phyloP scores from a whole-genome alignment of 208 protist species.

The Naegleria fowleri region DNA sequence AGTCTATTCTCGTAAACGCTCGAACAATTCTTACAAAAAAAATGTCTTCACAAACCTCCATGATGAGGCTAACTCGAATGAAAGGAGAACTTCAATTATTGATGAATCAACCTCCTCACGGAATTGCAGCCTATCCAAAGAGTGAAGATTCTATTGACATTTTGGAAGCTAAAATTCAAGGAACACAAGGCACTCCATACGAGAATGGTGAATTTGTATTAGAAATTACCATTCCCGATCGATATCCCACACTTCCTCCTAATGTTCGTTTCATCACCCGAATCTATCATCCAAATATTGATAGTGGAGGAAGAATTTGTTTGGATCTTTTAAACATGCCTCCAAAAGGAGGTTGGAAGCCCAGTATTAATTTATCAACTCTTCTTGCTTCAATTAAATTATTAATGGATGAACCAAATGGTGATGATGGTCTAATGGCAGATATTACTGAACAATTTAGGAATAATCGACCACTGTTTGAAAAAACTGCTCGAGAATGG shows the following conservation, averaged over 20 bases:
- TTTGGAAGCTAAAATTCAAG: conserved; percentile 33
- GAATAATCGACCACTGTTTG: background rate
- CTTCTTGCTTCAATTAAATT: conserved; percentile 44
- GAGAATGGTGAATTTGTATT: conserved; percentile 42
- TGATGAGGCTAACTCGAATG: background rate
- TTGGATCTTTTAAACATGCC: conserved; percentile 61
- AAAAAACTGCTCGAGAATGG: background rate
- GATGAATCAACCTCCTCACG: conserved; percentile 10
- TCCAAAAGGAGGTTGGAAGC: conserved; percentile 49
- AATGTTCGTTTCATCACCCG: conserved; percentile 59
- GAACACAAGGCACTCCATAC: conserved; percentile 43
- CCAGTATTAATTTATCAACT: conserved; percentile 41
- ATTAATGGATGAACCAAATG: conserved; percentile 53
- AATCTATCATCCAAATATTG: conserved; percentile 79
- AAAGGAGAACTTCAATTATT: conserved; percentile 22
- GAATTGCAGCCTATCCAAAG: conserved; percentile 3
- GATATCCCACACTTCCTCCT: conserved; percentile 69
- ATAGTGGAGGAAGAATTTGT: conserved; percentile 63
- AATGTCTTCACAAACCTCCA: background rate
- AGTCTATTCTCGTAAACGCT: too few species aligned
- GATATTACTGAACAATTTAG: conserved; percentile 45
- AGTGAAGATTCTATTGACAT: background rate
- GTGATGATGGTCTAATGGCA: conserved; percentile 49
- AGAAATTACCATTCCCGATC: conserved; percentile 33
- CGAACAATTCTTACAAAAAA: background rate